Conservation (phyloP, 2,329 filamentous ascomycete genomes). For the Epichloe baconii region DNA sequence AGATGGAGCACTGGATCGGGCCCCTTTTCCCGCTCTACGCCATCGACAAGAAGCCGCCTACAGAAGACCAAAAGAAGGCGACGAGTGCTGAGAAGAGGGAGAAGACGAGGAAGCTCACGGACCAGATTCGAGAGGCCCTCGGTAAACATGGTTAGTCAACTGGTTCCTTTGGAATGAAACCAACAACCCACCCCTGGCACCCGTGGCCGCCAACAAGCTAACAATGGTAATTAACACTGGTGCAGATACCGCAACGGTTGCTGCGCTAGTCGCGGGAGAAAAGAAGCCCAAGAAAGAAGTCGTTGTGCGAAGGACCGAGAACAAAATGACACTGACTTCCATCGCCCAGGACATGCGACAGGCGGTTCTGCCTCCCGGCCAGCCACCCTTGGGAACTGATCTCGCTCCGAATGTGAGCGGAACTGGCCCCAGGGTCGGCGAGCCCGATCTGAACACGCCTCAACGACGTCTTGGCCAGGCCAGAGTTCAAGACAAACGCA, state of each 20-base stretch:
- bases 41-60: conserved; percentile 5
- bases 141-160: not conserved
- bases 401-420: not conserved
- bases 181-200: too few relatives aligned
- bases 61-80: not conserved
- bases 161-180: not conserved
- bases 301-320: not conserved
- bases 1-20: conserved; percentile 16
- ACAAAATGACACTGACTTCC: conserved; percentile 2
- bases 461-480: too few relatives aligned
- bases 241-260: not conserved
- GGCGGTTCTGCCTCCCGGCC: not conserved
- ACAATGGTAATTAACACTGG: too few relatives aligned
- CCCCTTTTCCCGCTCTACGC: conserved; percentile 8
- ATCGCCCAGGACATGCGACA: conserved; percentile 1
- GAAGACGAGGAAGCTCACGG: not conserved
- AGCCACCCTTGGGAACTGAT: not conserved
- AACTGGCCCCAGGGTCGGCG: not conserved
- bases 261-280: not conserved
- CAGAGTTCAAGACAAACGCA: not conserved
- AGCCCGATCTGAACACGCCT: too few relatives aligned
- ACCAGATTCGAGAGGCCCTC: not conserved
- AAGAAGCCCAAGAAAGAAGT: not conserved
- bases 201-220: too few relatives aligned
- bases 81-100: not conserved